phyloP scores from a whole-genome alignment of 495 filamentous ascomycete species.

The Trypethelium eluteriae region DNA sequence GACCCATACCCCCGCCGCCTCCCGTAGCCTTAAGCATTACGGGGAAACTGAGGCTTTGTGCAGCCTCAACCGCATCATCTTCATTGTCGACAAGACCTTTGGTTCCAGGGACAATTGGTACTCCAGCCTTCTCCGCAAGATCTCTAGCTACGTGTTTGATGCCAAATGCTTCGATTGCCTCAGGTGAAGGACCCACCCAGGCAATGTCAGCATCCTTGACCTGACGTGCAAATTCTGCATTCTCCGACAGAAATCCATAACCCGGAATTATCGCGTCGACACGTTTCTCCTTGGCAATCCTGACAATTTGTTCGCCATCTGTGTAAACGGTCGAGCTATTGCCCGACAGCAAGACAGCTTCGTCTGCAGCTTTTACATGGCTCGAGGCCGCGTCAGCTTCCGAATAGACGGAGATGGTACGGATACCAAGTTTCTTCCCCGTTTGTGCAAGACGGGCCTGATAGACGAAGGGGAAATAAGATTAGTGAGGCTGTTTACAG shows the following conservation, averaged over 20 bases:
- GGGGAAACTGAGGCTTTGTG: slow-evolving; percentile 45
- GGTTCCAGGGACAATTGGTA: slow-evolving; percentile 49
- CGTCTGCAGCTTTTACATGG: slow-evolving; percentile 48
- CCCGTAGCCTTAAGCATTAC: slow-evolving; percentile 53
- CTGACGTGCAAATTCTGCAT: slow-evolving; percentile 47
- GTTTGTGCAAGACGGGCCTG: slow-evolving; percentile 29
- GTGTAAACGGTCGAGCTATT: slow-evolving; percentile 42
- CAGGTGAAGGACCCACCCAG: slow-evolving; percentile 48
- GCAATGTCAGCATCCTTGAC: slow-evolving; percentile 44
- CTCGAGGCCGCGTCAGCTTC: slow-evolving; percentile 47
- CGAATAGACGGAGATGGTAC: slow-evolving; percentile 50
- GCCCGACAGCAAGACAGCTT: slow-evolving; percentile 43
- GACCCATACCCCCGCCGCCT: slow-evolving; percentile 53
- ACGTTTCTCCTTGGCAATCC: slow-evolving; percentile 39
- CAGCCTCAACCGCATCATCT: slow-evolving; percentile 40
- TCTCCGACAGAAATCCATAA: slow-evolving; percentile 55
- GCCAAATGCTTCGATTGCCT: slow-evolving; percentile 49
- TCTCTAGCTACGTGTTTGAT: slow-evolving; percentile 51
- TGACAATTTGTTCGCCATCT: slow-evolving; percentile 44
- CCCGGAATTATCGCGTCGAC: slow-evolving; percentile 49
- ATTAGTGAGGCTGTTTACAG: background rate
- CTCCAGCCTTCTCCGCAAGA: slow-evolving; percentile 43
- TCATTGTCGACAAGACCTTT: slow-evolving; percentile 42
- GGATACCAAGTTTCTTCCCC: slow-evolving; percentile 35
- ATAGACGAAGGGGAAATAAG: background rate